Evolutionary conservation across 257 asterid genomes (phyloP), one percentile per base, ranked within the genome.

Genomic region (Salvia miltiorrhiza): DNA sequence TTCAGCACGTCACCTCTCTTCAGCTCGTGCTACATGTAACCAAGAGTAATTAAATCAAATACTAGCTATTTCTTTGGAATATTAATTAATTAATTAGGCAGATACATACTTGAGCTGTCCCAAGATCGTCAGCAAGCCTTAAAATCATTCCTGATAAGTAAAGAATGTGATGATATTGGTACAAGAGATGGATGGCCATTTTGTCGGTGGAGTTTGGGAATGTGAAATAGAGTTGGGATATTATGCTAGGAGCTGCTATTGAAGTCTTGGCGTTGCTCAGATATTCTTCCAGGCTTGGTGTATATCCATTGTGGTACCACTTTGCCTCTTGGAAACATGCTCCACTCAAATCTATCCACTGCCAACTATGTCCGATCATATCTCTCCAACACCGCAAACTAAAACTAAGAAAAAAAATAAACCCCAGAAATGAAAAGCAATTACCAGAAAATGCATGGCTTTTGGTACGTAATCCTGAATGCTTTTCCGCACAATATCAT

Each of bases 391-490:
- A 59, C 35, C n/a, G 13, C n/a, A n/a, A n/a, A n/a, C n/a, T n/a
- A n/a, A n/a, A n/a, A n/a, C n/a, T n/a, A n/a, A n/a, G n/a, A n/a
- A 1, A 33, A 63, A 62, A 54, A 73, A 13, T 3, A 61, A 61
- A 11, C 9, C 28, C 26, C 57, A 35, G 65, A 54, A 58, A 49
- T 28, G 58, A 55, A 44, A 37, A 9, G 35, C 26, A 39, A 35
- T 70, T 90, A 92, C 98, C 98, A 92, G 85, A 77, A 87, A 88
- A 81, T 92, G 95, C 98, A 92, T 86, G 63, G 97, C 97, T 82
- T 92, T 92, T 11, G 98, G 97, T 33, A 90, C 82, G 63, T 40
- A 79, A 80, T 92, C 98, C 81, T 90, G 87, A 71, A 86, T 70
- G 71, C 82, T 90, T 81, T 86, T 92, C 70, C 98, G 83, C 28